These are phyloP conservation scores for Heterococcus sp. DNA, from an alignment of 108 stramenopile species.

Conservation along the genomic window DNA sequence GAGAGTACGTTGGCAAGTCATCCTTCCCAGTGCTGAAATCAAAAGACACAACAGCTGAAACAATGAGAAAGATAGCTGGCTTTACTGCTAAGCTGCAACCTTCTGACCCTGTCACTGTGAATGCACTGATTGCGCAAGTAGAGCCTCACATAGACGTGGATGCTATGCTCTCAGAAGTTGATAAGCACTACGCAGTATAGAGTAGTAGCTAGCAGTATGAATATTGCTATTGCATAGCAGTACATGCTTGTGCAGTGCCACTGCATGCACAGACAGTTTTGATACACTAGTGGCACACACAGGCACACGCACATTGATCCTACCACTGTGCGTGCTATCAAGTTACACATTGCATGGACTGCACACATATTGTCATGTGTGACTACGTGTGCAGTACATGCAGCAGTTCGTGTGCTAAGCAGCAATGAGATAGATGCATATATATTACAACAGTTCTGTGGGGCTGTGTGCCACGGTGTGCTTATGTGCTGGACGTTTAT, in stretches of 20 bases:
- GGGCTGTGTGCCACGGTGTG: too few species aligned
- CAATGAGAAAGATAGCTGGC: neutral
- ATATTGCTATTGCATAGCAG: neutral
- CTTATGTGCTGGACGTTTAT: too few species aligned
- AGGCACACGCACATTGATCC: too few species aligned
- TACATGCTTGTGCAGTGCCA: neutral
- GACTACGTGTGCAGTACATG: too few species aligned
- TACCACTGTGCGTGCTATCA: neutral
- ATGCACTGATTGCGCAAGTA: neutral
- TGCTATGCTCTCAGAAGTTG: neutral
- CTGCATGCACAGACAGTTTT: too few species aligned
- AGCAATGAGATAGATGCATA: too few species aligned
- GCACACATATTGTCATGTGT: too few species aligned
- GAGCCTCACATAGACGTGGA: neutral
- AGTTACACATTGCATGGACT: too few species aligned
- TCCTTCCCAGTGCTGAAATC: neutral
- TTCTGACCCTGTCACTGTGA: neutral
- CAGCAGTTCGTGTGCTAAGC: too few species aligned
- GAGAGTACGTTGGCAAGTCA: neutral
- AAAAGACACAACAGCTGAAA: neutral
- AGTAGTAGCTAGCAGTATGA: neutral
- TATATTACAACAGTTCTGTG: too few species aligned
- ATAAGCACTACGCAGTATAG: neutral
- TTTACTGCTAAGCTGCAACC: neutral
- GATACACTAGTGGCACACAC: too few species aligned